A percentile compares a stretch with the other conserved stretches of the same genome.
Conservation (phyloP, 176 grass and related monocot genomes). For the Melocanna baccifera region DNA sequence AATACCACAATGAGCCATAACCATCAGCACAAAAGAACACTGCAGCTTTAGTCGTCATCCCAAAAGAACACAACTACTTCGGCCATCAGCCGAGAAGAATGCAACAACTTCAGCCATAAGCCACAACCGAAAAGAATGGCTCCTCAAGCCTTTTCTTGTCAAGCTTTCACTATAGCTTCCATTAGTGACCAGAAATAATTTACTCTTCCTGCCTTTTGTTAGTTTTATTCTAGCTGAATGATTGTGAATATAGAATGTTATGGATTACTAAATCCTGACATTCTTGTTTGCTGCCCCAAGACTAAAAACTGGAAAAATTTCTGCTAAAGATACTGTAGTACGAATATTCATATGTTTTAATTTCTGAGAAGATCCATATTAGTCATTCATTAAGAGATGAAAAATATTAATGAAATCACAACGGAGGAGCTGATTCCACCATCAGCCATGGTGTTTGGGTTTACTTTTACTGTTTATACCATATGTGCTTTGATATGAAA, state of each 20-base stretch:
- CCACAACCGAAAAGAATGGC: too few species aligned
- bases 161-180: background rate
- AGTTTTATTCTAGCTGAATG: background rate
- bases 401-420: background rate
- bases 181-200: background rate
- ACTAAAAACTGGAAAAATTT: background rate
- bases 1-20: too few species aligned
- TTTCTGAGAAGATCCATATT: background rate
- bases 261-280: background rate
- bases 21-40: too few species aligned
- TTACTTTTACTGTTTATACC: background rate
- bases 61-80: too few species aligned
- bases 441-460: background rate
- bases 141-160: too few species aligned
- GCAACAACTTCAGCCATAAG: too few species aligned
- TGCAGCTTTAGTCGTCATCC: too few species aligned
- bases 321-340: background rate
- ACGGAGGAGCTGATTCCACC: background rate
- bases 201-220: background rate
- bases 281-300: background rate
- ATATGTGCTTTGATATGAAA: background rate
- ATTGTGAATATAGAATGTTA: background rate
- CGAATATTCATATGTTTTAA: conserved; percentile 3
- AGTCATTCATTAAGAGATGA: background rate
- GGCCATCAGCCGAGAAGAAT: too few species aligned